Evolutionary conservation across 805 yeast species (phyloP), one percentile per base, ranked within the genome.

Genomic region (Cyberlindnera bimundalis): DNA sequence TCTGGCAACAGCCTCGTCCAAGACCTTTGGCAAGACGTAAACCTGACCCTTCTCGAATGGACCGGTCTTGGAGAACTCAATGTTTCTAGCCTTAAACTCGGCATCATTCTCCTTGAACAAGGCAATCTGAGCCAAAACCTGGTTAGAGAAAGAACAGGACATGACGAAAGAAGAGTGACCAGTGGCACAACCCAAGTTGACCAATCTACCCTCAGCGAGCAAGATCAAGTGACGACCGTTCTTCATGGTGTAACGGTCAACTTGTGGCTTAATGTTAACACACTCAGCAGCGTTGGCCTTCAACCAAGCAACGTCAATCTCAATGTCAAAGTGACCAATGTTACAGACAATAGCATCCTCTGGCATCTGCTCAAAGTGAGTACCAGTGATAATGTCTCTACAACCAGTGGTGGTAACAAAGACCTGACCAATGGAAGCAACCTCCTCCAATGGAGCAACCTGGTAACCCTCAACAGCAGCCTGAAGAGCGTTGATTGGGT

Each of bases 131-230:
- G 99, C 99, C 67, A 91, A 79, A 53, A 91, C 98, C 78, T 91
- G 99, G 86, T 91, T 91, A 61, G 97, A 87, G 95, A 91, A 91
- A 42, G 98, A 93, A 76, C 98, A 93, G 51, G 97, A 89, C 99
- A 91, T 91, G 65, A 91, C 99, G 67, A 91, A 91, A 30, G 97
- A 88, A 38, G 98, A 85, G 80, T 91, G 99, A 67, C 99, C 99
- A 62, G 98, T 91, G 67, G 98, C 99, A 78, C 98, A 93, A 62
- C 99, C 99, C 67, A 91, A 79, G 89, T 91, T 91, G 67, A 91
- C 98, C 64, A 91, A 84, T 78, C 99, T 89, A 76, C 99, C 99
- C 73, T 90, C 96, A 56, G 99, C 99, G 62, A 91, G 84, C 66
- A 91, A 78, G 74, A 91, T 89, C 66, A 91, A 66, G 78, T 91